A percentile compares a stretch with the other conserved stretches of the same genome.
These are phyloP conservation scores for Pyrenophora tritici-repentis DNA, from an alignment of 2,329 filamentous ascomycete genomes.

Conservation along the genomic window DNA sequence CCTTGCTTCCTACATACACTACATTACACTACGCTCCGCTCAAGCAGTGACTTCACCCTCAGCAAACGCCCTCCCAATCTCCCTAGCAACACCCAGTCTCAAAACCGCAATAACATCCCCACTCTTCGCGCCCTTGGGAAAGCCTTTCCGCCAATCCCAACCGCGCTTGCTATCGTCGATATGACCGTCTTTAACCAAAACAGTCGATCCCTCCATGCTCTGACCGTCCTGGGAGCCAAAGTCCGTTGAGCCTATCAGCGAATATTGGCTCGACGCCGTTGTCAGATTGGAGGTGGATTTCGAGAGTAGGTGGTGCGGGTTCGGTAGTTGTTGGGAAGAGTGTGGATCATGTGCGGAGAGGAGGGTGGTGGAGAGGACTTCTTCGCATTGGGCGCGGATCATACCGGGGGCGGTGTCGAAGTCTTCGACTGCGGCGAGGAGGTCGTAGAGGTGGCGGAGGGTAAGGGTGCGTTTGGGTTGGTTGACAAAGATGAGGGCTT, in stretches of 20 bases:
- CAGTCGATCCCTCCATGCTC: conserved; percentile 53
- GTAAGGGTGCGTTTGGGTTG: conserved; percentile 65
- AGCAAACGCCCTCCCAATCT: conserved; percentile 72
- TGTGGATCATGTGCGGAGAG: conserved; percentile 63
- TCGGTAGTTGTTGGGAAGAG: conserved; percentile 24
- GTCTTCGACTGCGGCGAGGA: conserved; percentile 80
- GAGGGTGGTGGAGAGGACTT: conserved; percentile 77
- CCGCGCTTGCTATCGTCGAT: conserved; percentile 58
- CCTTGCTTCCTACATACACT: too few relatives aligned
- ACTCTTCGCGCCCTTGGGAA: conserved; percentile 63
- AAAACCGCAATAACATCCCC: conserved; percentile 74
- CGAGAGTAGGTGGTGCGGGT: conserved; percentile 54
- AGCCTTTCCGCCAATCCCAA: conserved; percentile 72
- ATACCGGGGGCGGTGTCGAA: conserved; percentile 74
- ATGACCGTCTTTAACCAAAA: conserved; percentile 47
- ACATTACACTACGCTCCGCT: background rate
- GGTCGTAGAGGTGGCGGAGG: conserved; percentile 71
- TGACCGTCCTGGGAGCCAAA: conserved; percentile 56
- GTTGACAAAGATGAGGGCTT: conserved; percentile 77
- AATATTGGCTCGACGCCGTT: conserved; percentile 64
- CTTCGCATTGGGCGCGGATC: conserved; percentile 75
- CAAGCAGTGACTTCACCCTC: conserved; percentile 61
- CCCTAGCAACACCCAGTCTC: conserved; percentile 73
- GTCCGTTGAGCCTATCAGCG: conserved; percentile 75
- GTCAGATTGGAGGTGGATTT: conserved; percentile 61